Evolutionary conservation across 345 rosid genomes (phyloP), one percentile per base, ranked within the genome.

Genomic region (Litchi chinensis): DNA sequence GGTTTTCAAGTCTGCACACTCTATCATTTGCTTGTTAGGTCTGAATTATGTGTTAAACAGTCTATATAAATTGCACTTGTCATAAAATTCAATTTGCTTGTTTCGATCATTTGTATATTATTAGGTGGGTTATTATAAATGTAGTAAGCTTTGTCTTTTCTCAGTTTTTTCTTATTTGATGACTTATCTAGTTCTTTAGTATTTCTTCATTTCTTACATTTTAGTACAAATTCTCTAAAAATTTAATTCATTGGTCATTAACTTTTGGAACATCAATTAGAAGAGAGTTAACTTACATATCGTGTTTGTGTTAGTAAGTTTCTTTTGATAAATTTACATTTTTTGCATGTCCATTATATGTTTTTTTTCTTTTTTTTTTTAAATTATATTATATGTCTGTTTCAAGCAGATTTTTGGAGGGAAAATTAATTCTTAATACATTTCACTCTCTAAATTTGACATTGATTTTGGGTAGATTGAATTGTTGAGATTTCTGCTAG

Each of bases 1-100:
- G 98, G 98, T 77, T 96, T 96, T 87, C 99, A 96, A 97, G 99
- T 96, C 81, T 76, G 85, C 82, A 54, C 62, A 28, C 73, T 11
- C 7, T 46, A 67, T 62, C 65, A 6, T 13, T 72, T 66, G 1
- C 10, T 26, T 48, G 26, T 39, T 48, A 6, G 50, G 26, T 72
- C 65, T 62, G 9, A 28, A 44, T 2, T 65, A n/a, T 56, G 16
- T 70, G 19, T 43, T 57, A 32, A 10, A 22, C 28, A 57, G 57
- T 59, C 8, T 26, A 48, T 75, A 22, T 64, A 56, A 54, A 9
- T 70, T 79, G 65, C 39, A 32, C 21, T 65, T 39, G 21, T 5
- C 22, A 16, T 40, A n/a, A 18, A 50, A 67, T 57, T 48, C 2
- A 64, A 16, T 74, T n/a, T 68, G 48, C 66, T 46, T 22, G 65